phyloP scores from a whole-genome alignment of 305 asterid genomes.

The Fraxinus baroniana region DNA sequence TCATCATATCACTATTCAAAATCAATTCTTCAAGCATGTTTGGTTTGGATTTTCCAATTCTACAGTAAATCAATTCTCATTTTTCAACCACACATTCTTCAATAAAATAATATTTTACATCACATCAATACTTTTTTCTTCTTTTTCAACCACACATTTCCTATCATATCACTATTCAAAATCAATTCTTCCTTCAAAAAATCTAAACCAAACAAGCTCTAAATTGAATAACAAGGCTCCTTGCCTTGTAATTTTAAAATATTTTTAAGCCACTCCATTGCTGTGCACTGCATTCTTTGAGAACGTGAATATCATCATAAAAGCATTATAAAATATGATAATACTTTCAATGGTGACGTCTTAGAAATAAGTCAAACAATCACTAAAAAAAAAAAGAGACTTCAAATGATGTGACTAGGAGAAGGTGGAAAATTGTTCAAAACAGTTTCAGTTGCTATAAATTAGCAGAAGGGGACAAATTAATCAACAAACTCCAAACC shows the following conservation, averaged over 20 bases:
- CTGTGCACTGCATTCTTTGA: not conserved
- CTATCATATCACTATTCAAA: too few relatives aligned
- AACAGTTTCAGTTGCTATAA: not conserved
- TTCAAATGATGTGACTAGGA: not conserved
- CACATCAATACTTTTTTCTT: too few relatives aligned
- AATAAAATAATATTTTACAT: too few relatives aligned
- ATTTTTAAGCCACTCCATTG: not conserved
- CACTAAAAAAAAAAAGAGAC: not conserved
- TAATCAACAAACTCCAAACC: not conserved
- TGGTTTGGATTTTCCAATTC: too few relatives aligned
- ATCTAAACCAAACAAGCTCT: too few relatives aligned
- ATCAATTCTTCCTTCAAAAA: too few relatives aligned
- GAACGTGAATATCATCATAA: not conserved
- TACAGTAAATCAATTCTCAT: too few relatives aligned
- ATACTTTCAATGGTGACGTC: conserved; percentile 7
- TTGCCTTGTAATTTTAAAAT: not conserved
- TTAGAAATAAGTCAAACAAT: conserved; percentile 1
- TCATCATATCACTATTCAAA: too few relatives aligned
- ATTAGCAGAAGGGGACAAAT: not conserved
- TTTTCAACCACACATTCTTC: too few relatives aligned
- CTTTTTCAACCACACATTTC: too few relatives aligned
- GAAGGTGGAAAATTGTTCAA: not conserved
- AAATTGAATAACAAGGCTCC: conserved; percentile 9
- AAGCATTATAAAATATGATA: not conserved
- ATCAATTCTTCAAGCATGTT: too few relatives aligned